phyloP scores from a whole-genome alignment of 108 stramenopile genomes.

The Skeletonema grethae region DNA sequence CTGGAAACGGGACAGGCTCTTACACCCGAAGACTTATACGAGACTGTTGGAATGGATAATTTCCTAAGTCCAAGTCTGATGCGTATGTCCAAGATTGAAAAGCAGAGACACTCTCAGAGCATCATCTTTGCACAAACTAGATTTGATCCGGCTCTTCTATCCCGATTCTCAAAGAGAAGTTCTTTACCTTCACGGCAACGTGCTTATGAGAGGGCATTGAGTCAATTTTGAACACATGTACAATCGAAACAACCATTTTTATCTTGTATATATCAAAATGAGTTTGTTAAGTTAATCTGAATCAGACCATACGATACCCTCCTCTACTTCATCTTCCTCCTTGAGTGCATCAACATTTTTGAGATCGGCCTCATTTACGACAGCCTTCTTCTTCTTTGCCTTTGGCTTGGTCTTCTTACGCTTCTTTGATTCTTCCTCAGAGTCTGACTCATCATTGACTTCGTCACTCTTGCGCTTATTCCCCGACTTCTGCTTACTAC shows the following conservation, averaged over 20 bases:
- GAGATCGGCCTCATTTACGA: slow-evolving; percentile 45
- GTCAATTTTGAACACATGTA: neutral
- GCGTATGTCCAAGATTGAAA: neutral
- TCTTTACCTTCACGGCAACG: neutral
- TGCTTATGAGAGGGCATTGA: neutral
- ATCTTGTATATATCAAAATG: neutral
- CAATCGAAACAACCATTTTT: neutral
- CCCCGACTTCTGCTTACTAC: slow-evolving; percentile 6
- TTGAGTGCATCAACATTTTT: slow-evolving; percentile 54
- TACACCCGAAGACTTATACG: neutral
- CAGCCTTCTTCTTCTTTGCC: slow-evolving; percentile 24
- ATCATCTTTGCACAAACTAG: neutral
- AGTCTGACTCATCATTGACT: slow-evolving; percentile 17
- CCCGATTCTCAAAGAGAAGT: neutral
- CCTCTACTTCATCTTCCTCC: slow-evolving; percentile 79
- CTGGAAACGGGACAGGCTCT: neutral
- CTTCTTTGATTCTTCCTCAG: slow-evolving; percentile 26
- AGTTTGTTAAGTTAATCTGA: slow-evolving; percentile 1
- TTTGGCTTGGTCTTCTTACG: slow-evolving; percentile 8
- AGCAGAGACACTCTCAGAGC: neutral
- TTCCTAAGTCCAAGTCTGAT: neutral
- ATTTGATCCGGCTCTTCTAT: neutral
- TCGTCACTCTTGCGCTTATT: slow-evolving; percentile 37
- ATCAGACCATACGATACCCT: slow-evolving; percentile 84
- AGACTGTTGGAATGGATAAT: neutral